phyloP scores from a whole-genome alignment of 2,329 filamentous ascomycete species.

The Colletotrichum cuscutae region DNA sequence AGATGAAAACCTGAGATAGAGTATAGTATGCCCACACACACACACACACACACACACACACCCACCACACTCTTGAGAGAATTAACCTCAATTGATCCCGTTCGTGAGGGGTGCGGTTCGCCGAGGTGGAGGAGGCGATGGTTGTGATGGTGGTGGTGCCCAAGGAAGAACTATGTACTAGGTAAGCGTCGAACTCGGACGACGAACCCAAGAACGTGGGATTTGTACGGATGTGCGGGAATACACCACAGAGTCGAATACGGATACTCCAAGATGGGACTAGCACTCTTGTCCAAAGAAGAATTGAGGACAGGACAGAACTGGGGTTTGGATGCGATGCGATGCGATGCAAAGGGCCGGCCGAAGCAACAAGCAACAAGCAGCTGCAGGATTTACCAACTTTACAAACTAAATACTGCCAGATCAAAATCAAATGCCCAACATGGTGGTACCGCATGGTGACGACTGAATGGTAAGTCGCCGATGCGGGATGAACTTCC shows the following conservation, averaged over 20 bases:
- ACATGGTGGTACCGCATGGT: slow-evolving; percentile 20
- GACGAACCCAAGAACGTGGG: slow-evolving; percentile 1
- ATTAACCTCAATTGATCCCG: not conserved
- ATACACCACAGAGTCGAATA: not conserved
- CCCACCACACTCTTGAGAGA: not conserved
- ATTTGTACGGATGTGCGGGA: not conserved
- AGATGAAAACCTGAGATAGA: slow-evolving; percentile 7
- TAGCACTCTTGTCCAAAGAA: not conserved
- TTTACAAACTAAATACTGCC: not conserved
- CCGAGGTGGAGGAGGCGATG: not conserved
- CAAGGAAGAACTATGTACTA: not conserved
- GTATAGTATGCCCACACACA: not conserved
- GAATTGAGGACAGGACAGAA: not conserved
- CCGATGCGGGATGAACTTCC: not conserved
- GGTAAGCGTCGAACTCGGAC: not conserved
- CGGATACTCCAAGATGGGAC: not conserved
- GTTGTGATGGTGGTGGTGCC: not conserved
- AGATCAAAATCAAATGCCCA: not conserved
- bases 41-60: no score
- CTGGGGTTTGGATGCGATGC: not conserved
- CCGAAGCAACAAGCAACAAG: not conserved
- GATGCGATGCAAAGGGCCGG: slow-evolving; percentile 7
- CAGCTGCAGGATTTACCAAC: not conserved
- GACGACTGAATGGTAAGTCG: slow-evolving; percentile 4
- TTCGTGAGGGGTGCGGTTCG: not conserved